Conservation (phyloP, 2,329 filamentous ascomycete species). For the Colletotrichum falcatum region DNA sequence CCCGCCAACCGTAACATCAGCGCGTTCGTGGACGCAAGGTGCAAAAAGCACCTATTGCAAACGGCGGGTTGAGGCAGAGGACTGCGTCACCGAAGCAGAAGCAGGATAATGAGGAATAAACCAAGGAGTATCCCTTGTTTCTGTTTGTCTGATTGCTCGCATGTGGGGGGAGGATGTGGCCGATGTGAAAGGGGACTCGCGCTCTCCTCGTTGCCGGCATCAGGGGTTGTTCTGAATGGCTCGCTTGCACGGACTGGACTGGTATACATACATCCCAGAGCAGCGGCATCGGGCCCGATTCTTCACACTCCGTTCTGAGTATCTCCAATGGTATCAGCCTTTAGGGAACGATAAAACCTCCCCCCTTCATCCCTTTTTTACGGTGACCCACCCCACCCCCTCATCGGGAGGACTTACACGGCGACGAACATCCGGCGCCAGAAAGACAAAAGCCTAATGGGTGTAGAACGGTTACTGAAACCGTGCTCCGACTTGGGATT, state of each 20-base stretch:
- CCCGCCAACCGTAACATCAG: neutral
- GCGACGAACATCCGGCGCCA: neutral
- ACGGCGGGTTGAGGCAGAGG: neutral
- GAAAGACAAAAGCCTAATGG: neutral
- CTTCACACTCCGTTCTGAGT: neutral
- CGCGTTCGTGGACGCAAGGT: neutral
- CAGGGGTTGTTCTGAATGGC: neutral
- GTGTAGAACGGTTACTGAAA: neutral
- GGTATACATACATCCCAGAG: too few relatives aligned
- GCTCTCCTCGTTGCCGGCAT: too few relatives aligned
- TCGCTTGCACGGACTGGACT: neutral
- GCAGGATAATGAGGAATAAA: neutral
- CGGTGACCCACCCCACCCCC: too few relatives aligned
- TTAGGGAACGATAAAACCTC: neutral
- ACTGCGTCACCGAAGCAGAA: neutral
- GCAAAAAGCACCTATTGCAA: neutral
- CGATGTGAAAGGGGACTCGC: too few relatives aligned
- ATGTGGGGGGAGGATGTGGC: too few relatives aligned
- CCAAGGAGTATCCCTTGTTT: neutral
- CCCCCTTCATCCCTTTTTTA: neutral
- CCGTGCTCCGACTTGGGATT: neutral
- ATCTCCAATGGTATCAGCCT: neutral
- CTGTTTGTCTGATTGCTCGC: too few relatives aligned
- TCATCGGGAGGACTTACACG: neutral
- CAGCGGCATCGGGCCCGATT: neutral